A percentile compares a stretch with the other conserved stretches of the same genome.
Evolutionary conservation across 2,329 filamentous ascomycete species (phyloP).

Genomic region (Davidsoniella australis): DNA sequence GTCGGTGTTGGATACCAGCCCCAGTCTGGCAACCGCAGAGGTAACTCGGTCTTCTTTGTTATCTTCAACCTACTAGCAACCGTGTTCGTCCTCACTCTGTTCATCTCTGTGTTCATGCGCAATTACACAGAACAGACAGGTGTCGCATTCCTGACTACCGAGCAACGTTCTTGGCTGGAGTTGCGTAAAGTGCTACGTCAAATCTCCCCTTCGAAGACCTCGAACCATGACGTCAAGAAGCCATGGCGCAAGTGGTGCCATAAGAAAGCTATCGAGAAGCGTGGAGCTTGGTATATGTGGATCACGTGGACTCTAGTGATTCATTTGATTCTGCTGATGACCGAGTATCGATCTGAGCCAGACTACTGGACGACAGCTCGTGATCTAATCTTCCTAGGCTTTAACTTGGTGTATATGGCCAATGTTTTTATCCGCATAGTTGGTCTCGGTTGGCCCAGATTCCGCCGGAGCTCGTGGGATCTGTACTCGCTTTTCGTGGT

Average conservation of each 20-base stretch:
- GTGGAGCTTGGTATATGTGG: conserved; percentile 73
- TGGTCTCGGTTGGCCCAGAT: conserved; percentile 81
- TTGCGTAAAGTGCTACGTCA: conserved; percentile 80
- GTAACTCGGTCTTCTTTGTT: conserved; percentile 87
- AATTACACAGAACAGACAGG: conserved; percentile 98
- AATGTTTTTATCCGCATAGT: conserved; percentile 75
- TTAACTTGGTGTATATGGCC: conserved; percentile 64
- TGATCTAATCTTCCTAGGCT: conserved; percentile 60
- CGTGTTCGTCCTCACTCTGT: conserved; percentile 90
- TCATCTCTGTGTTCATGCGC: conserved; percentile 98
- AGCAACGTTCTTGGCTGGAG: conserved; percentile 94
- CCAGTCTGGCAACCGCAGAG: conserved; percentile 47
- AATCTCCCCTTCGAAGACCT: conserved; percentile 86
- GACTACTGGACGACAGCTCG: conserved; percentile 52
- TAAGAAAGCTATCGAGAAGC: conserved; percentile 82
- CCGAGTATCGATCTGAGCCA: conserved; percentile 71
- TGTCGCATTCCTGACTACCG: conserved; percentile 85
- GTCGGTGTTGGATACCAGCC: conserved; percentile 63
- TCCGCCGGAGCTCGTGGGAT: conserved; percentile 89
- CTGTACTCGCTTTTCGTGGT: conserved; percentile 71
- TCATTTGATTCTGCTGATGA: conserved; percentile 65
- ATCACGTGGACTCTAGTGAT: conserved; percentile 66
- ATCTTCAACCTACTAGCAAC: conserved; percentile 92
- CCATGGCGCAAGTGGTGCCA: conserved; percentile 90
- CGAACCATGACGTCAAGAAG: conserved; percentile 58